Base-by-base conservation (phyloP, 2,329 filamentous ascomycete species). In the Talaromyces sp. region DNA sequence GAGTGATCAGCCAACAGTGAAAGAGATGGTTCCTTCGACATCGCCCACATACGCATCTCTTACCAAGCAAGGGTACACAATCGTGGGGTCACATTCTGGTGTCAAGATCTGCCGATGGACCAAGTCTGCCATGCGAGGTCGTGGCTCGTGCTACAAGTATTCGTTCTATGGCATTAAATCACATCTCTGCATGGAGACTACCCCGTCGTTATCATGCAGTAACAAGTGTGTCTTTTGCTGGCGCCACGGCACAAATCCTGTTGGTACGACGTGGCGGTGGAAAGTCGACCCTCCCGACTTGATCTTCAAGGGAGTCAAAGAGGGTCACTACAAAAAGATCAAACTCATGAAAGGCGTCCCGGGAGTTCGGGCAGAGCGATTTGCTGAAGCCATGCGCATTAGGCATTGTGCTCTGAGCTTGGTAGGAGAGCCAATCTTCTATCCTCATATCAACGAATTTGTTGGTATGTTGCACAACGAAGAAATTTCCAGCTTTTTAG, bases 181-280 rank as follows among this genome's bases (percentile, higher is more conserved):
- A 0, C 95, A 99, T 72, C 89, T 96, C 64, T 99, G 94, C 77
- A 99, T 99, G 95, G 94, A 99, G 78, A 94, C 94, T 1, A 98
- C 94, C 0, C 94, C 94, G 0, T 96, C 93, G 0, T 85, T 99
- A 4, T 96, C 92, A 9, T 99, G 94, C 82, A 95, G 90, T 65
- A 98, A 98, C 81, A 98, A 99, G 76, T 98, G 95, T 75, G 92
- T 99, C 67, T 99, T 98, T 76, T 99, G 94, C 83, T 99, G 94
- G 95, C 88, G 95, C 6, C 95, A 98, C 73, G 95, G 94, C 59
- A 98, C 95, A 0, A 99, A 98, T 73, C 94, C 94, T 0, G 95
- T 98, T 0, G 93, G 93, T 55, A 98, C 95, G 2, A 96, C 90
- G 4, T 98, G 95, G 94, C 88, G 94, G 64, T 99, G 94, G 94